Evolutionary conservation across 108 stramenopile species (phyloP), one percentile per base, ranked within the genome.

Genomic region (Fragilariopsis cylindrus): DNA sequence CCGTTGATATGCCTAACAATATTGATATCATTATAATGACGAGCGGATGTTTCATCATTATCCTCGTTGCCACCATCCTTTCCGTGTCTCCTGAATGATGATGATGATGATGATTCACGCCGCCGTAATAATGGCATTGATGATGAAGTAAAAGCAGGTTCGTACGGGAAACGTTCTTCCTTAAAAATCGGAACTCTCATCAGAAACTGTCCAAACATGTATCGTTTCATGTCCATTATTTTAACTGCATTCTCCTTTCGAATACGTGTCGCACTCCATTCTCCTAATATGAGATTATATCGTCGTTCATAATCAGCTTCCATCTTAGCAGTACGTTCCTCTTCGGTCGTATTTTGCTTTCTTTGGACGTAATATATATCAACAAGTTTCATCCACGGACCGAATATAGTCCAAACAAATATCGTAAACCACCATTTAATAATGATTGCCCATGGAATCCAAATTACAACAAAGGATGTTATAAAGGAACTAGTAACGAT

Each of bases 381-480:
- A 8, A 83, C 76, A 30, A 88, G 57, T 63, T 85, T 92, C 91
- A 93, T 93, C 88, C 87, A 89, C 13, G 92, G 92, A 43, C 92
- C 92, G 60, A 93, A 77, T 8, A 82, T 53, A 4, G 81, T 57
- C 85, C 85, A 90, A 5, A 87, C 82, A 48, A 79, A 41, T 54
- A 89, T 69, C 16, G 80, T 83, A 45, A 86, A 67, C 12, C 73
- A 67, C 85, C 85, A 89, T 46, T 63, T 71, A 19, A 92, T 50
- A 6, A 92, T 9, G 43, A 85, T 85, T 42, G 74, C 55, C 87
- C 86, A 86, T 6, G 91, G 91, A 21, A 92, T 55, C 46, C 84
- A 69, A 54, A 77, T 48, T 5, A 75, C 53, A n/a, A 82, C 48
- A 13, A 89, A 70, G n/a, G 85, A 69, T 7, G 82, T 65, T 4